Evolutionary conservation across 768 basidiomycete species (phyloP).

Genomic region (Cyclocybe cylindracea): DNA sequence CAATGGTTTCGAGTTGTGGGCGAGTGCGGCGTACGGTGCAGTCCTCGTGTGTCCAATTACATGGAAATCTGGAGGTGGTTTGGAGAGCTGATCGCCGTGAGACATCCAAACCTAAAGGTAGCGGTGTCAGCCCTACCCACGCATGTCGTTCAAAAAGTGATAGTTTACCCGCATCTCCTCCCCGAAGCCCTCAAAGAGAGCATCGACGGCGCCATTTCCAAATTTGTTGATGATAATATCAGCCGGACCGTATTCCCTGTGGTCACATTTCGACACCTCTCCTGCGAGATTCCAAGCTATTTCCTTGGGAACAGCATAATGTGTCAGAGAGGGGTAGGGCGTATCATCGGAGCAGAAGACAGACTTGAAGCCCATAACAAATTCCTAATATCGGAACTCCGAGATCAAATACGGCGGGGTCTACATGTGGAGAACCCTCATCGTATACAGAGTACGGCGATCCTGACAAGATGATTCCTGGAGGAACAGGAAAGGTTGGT

Average conservation of each 20-base stretch:
- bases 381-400: constrained; percentile 94
- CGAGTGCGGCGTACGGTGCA: constrained; percentile 92
- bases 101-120: constrained; percentile 97
- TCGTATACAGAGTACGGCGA: constrained; percentile 99
- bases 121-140: neutral
- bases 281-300: constrained; percentile 89
- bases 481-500: neutral
- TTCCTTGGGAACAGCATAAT: constrained; percentile 55
- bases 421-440: constrained; percentile 87
- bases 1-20: constrained; percentile 84
- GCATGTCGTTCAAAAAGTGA: neutral
- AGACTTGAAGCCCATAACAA: constrained; percentile 94
- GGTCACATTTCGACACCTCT: constrained; percentile 81
- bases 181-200: constrained; percentile 85
- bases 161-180: constrained; percentile 79
- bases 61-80: constrained; percentile 80
- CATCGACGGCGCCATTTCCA: constrained; percentile 59
- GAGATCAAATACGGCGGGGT: constrained; percentile 85
- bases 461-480: constrained; percentile 94
- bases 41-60: constrained; percentile 84
- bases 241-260: constrained; percentile 95
- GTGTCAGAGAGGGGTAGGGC: neutral
- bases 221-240: constrained; percentile 72
- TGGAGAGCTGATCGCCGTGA: constrained; percentile 91
- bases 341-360: constrained; percentile 13